phyloP scores from a whole-genome alignment of 2,329 filamentous ascomycete genomes.

The Dothidotthia symphoricarpi region DNA sequence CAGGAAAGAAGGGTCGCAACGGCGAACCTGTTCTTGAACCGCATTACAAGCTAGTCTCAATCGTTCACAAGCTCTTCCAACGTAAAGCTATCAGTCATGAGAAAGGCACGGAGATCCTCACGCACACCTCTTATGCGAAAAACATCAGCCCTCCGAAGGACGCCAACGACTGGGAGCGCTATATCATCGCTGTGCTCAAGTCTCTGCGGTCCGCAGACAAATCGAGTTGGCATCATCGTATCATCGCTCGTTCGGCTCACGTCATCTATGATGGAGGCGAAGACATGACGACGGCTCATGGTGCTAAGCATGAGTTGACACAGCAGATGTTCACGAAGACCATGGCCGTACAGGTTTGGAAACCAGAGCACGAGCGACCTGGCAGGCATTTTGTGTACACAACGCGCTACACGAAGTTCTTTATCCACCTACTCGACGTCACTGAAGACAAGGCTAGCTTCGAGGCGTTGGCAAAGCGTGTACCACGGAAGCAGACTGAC shows the following conservation, averaged over 20 bases:
- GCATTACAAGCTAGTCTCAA: slow-evolving; percentile 84
- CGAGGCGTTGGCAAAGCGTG: slow-evolving; percentile 73
- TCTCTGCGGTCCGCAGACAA: slow-evolving; percentile 71
- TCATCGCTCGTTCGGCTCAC: slow-evolving; percentile 71
- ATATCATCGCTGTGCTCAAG: slow-evolving; percentile 63
- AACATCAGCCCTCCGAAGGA: slow-evolving; percentile 52
- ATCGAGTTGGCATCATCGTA: slow-evolving; percentile 92
- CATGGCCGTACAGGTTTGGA: slow-evolving; percentile 93
- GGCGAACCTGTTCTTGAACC: slow-evolving; percentile 82
- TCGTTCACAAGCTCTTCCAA: slow-evolving; percentile 77
- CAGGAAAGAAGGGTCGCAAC: slow-evolving; percentile 60
- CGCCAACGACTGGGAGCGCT: slow-evolving; percentile 57
- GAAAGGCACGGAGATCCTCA: slow-evolving; percentile 52
- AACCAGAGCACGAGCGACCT: slow-evolving; percentile 79
- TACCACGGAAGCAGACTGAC: slow-evolving; percentile 79
- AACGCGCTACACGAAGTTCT: slow-evolving; percentile 79
- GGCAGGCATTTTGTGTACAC: slow-evolving; percentile 93
- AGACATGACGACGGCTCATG: slow-evolving; percentile 53
- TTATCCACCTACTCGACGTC: slow-evolving; percentile 70
- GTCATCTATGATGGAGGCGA: slow-evolving; percentile 59
- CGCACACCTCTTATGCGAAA: slow-evolving; percentile 55
- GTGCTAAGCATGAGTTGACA: slow-evolving; percentile 75
- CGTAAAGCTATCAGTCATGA: slow-evolving; percentile 45
- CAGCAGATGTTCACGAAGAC: slow-evolving; percentile 89
- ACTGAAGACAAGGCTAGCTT: slow-evolving; percentile 73